These are phyloP conservation scores for Fusarium solani-melongenae DNA, from an alignment of 2,329 filamentous ascomycete species.

Conservation along the genomic window DNA sequence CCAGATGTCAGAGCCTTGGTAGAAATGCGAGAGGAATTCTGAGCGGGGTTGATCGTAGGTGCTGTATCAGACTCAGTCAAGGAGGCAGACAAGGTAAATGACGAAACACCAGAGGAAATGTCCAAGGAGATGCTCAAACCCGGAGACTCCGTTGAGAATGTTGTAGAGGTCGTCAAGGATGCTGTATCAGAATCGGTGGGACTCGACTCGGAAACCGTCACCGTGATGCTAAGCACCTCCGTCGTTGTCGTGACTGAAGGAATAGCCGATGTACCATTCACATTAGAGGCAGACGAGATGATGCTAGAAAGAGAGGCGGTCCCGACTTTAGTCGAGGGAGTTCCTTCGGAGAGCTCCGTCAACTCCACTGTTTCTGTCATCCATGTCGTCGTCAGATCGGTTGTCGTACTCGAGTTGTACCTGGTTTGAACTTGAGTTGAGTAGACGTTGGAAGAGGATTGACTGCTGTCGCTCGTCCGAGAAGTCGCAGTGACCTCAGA, in stretches of 20 bases:
- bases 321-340: not conserved
- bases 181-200: not conserved
- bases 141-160: not conserved
- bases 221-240: conserved; percentile 20
- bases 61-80: not conserved
- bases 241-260: conserved; percentile 22
- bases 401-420: not conserved
- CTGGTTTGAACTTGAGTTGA: not conserved
- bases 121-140: not conserved
- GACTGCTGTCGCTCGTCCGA: not conserved
- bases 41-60: conserved; percentile 7
- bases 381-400: not conserved
- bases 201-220: conserved; percentile 6
- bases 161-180: not conserved
- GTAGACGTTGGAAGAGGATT: not conserved
- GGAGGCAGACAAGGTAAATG: not conserved
- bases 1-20: not conserved
- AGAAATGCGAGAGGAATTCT: conserved; percentile 7
- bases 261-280: not conserved
- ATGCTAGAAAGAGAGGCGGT: not conserved
- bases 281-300: not conserved
- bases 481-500: not conserved
- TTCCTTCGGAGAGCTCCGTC: not conserved
- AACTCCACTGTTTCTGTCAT: not conserved
- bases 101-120: conserved; percentile 1